phyloP scores from a whole-genome alignment of 345 rosid species.

The Raphanus sativus region DNA sequence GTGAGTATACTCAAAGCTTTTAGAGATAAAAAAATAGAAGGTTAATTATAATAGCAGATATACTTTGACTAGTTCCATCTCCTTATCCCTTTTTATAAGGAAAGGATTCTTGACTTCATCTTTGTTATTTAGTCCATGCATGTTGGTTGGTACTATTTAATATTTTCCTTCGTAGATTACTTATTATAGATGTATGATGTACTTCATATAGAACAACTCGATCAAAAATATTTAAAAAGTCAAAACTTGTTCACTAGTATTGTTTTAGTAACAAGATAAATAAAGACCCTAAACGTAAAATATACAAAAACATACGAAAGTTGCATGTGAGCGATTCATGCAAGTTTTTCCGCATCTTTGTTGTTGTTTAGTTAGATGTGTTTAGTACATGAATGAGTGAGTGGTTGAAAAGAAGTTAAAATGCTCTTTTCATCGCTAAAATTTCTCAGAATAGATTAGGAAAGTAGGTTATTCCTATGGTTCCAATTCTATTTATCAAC shows the following conservation, averaged over 20 bases:
- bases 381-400: background rate
- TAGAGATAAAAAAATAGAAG: background rate
- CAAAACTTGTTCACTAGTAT: background rate
- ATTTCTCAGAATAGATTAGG: background rate
- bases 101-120: background rate
- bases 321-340: background rate
- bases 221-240: background rate
- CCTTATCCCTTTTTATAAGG: constrained; percentile 27
- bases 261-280: background rate
- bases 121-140: background rate
- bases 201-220: background rate
- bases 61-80: background rate
- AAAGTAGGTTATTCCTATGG: background rate
- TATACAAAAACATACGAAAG: background rate
- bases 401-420: background rate
- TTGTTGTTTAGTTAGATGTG: background rate
- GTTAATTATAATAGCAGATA: background rate
- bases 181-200: background rate
- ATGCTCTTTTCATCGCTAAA: background rate
- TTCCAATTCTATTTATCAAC: too few relatives aligned
- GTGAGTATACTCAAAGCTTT: background rate
- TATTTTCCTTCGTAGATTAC: background rate
- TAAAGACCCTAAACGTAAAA: background rate
- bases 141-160: constrained; percentile 3
- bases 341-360: background rate